phyloP scores from a whole-genome alignment of 1,139 yeast species.

The Blastobotrys ciferrii region DNA sequence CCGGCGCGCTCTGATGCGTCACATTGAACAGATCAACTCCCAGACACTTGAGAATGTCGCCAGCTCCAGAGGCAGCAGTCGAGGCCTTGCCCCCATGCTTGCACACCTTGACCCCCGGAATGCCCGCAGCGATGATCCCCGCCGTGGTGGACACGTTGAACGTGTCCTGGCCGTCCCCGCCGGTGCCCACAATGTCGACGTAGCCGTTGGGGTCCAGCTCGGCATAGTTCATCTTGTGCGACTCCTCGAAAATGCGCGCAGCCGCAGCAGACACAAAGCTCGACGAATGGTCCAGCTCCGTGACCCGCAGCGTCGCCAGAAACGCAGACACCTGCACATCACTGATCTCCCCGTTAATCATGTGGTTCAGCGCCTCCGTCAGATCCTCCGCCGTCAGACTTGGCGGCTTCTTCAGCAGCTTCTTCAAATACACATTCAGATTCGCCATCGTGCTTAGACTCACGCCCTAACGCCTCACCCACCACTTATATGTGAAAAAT shows the following conservation, averaged over 20 bases:
- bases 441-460: constrained; percentile 11
- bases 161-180: constrained; percentile 97
- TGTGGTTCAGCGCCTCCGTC: constrained; percentile 55
- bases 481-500: too few relatives aligned
- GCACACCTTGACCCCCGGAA: constrained; percentile 68
- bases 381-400: constrained; percentile 61
- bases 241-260: constrained; percentile 55
- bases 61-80: constrained; percentile 89
- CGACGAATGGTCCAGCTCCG: constrained; percentile 79
- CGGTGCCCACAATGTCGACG: constrained; percentile 94
- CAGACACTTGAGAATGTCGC: constrained; percentile 72
- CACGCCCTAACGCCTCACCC: too few relatives aligned
- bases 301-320: constrained; percentile 67
- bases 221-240: constrained; percentile 31
- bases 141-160: constrained; percentile 94
- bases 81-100: constrained; percentile 98
- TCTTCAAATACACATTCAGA: constrained; percentile 62
- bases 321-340: constrained; percentile 79
- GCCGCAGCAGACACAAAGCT: constrained; percentile 86
- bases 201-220: constrained; percentile 53
- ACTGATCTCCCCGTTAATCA: constrained; percentile 57
- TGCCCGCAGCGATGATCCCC: constrained; percentile 92
- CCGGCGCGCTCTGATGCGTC: constrained; percentile 61
- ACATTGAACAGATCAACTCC: constrained; percentile 78
- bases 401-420: constrained; percentile 58